These are phyloP conservation scores for Rubroboletus pulcherrimus DNA, from an alignment of 768 basidiomycete genomes.

Conservation along the genomic window DNA sequence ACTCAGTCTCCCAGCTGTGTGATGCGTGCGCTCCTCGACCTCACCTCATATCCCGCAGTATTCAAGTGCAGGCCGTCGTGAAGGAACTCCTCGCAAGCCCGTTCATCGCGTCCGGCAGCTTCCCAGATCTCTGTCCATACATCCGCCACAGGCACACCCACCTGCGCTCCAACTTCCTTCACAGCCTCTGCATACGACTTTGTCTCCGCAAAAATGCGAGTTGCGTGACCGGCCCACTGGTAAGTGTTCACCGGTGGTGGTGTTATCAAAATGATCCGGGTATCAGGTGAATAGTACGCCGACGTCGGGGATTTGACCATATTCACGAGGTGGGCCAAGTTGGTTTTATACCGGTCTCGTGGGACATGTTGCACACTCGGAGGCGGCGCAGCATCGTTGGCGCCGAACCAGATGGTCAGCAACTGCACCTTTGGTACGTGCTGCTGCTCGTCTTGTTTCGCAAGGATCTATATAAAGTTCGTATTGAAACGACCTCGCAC, in stretches of 20 bases:
- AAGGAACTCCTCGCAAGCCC: conserved; percentile 48
- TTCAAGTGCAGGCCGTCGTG: conserved; percentile 82
- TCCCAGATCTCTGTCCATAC: conserved; percentile 72
- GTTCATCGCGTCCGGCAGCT: conserved; percentile 61
- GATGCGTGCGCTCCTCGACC: conserved; percentile 19
- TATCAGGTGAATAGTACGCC: conserved; percentile 62
- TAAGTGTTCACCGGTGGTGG: conserved; percentile 78
- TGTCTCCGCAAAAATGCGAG: conserved; percentile 57
- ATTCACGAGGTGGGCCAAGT: conserved; percentile 59
- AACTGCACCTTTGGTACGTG: conserved; percentile 60
- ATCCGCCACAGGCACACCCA: conserved; percentile 64
- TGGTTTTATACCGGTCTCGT: conserved; percentile 55
- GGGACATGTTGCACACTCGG: conserved; percentile 76
- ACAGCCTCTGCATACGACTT: conserved; percentile 70
- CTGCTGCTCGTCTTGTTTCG: conserved; percentile 44
- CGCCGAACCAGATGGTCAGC: conserved; percentile 87
- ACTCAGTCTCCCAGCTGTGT: background rate
- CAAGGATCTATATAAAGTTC: conserved; percentile 46
- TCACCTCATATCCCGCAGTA: conserved; percentile 67
- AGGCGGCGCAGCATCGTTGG: conserved; percentile 76
- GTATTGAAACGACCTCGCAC: background rate
- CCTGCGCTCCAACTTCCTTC: conserved; percentile 51
- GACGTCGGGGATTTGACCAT: conserved; percentile 63
- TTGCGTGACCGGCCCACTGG: conserved; percentile 40
- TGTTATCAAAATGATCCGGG: conserved; percentile 75